Evolutionary conservation across 305 asterid genomes (phyloP).

Genomic region (Solanum hybrid): DNA sequence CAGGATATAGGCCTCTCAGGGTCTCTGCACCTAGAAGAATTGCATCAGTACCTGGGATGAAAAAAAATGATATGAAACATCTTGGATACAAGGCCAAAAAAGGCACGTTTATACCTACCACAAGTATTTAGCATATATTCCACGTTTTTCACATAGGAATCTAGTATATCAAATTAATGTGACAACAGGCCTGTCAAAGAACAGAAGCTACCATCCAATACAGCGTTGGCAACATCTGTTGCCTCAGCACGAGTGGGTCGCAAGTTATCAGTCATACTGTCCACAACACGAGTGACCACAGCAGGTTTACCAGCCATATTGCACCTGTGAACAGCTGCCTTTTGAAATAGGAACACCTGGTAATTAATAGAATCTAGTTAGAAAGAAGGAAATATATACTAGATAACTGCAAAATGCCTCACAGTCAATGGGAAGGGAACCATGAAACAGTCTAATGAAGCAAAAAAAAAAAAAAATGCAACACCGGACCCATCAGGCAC

Average conservation of each 20-base stretch:
- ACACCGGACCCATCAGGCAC: background rate
- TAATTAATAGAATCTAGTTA: background rate
- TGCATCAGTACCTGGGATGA: slow-evolving; percentile 65
- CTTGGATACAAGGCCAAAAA: background rate
- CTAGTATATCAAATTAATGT: slow-evolving; percentile 2
- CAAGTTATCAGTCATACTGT: slow-evolving; percentile 87
- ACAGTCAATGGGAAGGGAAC: background rate
- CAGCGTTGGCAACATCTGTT: slow-evolving; percentile 90
- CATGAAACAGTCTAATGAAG: background rate
- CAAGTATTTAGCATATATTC: background rate
- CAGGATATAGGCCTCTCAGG: slow-evolving; percentile 66
- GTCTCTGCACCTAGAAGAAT: slow-evolving; percentile 93
- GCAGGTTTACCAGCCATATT: slow-evolving; percentile 93
- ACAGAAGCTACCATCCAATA: slow-evolving; percentile 58
- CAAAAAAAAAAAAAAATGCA: background rate
- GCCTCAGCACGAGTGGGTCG: slow-evolving; percentile 99
- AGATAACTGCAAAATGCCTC: background rate
- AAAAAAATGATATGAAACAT: background rate
- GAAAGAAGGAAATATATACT: background rate
- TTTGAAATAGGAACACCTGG: slow-evolving; percentile 82
- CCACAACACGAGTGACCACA: slow-evolving; percentile 88
- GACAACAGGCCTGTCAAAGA: slow-evolving; percentile 3
- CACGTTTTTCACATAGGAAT: background rate
- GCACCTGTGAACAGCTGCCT: slow-evolving; percentile 80
- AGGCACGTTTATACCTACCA: background rate